Percentiles rank a stretch among this genome's conserved stretches.
Evolutionary conservation across 106 monocot genomes (phyloP).

Genomic region (Gastrodia elata): DNA sequence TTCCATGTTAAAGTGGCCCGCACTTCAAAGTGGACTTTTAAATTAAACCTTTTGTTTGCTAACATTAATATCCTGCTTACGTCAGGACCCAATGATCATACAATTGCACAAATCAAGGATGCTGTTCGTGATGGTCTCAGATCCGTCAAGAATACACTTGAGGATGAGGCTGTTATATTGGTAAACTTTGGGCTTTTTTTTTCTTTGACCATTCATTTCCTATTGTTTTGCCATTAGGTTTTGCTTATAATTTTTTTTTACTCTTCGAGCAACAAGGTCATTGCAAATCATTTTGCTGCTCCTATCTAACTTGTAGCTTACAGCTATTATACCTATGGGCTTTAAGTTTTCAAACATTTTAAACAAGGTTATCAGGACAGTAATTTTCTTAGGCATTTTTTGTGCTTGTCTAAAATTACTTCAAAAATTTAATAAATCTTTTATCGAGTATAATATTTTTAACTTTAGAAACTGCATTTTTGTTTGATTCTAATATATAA

Average conservation of each 20-base stretch:
- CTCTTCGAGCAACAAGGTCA: not conserved
- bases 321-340: not conserved
- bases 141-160: slow-evolving; percentile 92
- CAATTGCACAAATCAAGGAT: slow-evolving; percentile 99
- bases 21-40: not conserved
- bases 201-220: not conserved
- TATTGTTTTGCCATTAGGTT: not conserved
- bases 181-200: slow-evolving; percentile 24
- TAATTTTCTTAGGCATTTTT: not conserved
- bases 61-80: not conserved
- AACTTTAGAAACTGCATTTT: not conserved
- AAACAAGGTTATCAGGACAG: not conserved
- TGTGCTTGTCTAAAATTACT: not conserved
- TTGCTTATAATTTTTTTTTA: not conserved
- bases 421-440: not conserved
- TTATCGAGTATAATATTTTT: not conserved
- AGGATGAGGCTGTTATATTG: slow-evolving; percentile 91
- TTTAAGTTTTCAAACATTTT: not conserved
- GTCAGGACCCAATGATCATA: slow-evolving; percentile 98
- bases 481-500: not conserved
- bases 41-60: not conserved
- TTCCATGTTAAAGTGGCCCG: not conserved
- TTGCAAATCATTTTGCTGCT: not conserved
- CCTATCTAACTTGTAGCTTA: not conserved
- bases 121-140: slow-evolving; percentile 95